These are phyloP conservation scores for Trichodelitschia bisporula DNA, from an alignment of 495 filamentous ascomycete species.

Conservation along the genomic window DNA sequence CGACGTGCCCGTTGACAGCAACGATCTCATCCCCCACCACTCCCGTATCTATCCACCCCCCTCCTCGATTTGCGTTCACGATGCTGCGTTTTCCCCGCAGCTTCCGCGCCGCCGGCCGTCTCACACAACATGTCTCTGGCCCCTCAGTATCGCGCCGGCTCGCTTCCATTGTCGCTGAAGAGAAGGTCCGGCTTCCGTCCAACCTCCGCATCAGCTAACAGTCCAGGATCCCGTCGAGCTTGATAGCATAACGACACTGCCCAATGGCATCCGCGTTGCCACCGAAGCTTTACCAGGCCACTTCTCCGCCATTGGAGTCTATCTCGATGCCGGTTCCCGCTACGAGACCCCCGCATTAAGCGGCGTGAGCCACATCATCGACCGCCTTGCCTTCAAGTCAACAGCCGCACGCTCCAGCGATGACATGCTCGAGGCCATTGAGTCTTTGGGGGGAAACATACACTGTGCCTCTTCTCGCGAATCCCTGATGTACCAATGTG, in stretches of 20 bases:
- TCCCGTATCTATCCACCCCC: too few relatives aligned
- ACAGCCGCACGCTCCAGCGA: slow-evolving; percentile 48
- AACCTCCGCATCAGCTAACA: not conserved
- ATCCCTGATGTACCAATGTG: slow-evolving; percentile 95
- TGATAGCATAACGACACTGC: slow-evolving; percentile 67
- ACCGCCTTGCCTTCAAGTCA: slow-evolving; percentile 89
- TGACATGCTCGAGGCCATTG: slow-evolving; percentile 65
- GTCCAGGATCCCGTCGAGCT: slow-evolving; percentile 79
- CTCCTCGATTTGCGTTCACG: too few relatives aligned
- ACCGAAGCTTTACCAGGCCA: slow-evolving; percentile 88
- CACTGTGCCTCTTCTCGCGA: slow-evolving; percentile 91
- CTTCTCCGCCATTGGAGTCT: slow-evolving; percentile 89
- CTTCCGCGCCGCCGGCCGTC: too few relatives aligned
- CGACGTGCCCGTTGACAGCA: too few relatives aligned
- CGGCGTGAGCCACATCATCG: slow-evolving; percentile 89
- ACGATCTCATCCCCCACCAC: too few relatives aligned
- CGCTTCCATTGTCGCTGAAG: too few relatives aligned
- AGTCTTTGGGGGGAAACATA: slow-evolving; percentile 78
- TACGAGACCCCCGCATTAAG: slow-evolving; percentile 72
- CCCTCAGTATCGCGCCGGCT: too few relatives aligned
- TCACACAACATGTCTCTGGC: too few relatives aligned
- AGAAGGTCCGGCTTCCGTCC: not conserved
- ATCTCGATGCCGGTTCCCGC: slow-evolving; percentile 85
- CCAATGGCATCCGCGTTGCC: slow-evolving; percentile 86
- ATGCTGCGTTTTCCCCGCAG: too few relatives aligned